These are phyloP conservation scores for Alectoria sarmentosa DNA, from an alignment of 495 filamentous ascomycete species.

Conservation along the genomic window DNA sequence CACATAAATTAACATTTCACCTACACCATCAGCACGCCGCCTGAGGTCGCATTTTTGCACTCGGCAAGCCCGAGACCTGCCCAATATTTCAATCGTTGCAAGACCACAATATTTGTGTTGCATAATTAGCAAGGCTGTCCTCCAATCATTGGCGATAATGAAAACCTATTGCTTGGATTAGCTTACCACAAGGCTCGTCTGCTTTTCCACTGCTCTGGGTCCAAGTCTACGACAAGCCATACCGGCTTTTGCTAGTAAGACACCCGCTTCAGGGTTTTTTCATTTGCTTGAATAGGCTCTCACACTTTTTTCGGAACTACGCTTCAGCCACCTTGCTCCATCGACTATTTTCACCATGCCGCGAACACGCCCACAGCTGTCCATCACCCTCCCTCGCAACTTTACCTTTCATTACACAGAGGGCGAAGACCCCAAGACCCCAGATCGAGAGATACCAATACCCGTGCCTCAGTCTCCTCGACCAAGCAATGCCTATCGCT, in stretches of 20 bases:
- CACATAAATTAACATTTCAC: background rate
- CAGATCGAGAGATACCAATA: conserved; percentile 45
- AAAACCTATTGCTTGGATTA: conserved; percentile 3
- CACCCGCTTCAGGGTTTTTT: background rate
- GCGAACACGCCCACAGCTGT: conserved; percentile 45
- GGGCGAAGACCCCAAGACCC: conserved; percentile 50
- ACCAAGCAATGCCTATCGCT: conserved; percentile 28
- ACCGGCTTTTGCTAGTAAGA: background rate
- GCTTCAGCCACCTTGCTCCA: background rate
- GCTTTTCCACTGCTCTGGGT: background rate
- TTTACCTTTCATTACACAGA: conserved; percentile 54
- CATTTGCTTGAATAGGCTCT: conserved; percentile 13
- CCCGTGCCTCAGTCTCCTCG: conserved; percentile 48
- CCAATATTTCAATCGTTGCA: background rate
- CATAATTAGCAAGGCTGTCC: background rate
- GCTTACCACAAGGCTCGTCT: background rate
- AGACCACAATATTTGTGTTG: background rate
- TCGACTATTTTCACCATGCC: conserved; percentile 36
- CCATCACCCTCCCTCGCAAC: conserved; percentile 58
- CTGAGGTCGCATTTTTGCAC: background rate
- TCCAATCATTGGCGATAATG: background rate
- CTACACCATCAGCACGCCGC: background rate
- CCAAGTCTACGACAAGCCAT: background rate
- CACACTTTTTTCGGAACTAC: conserved; percentile 1
- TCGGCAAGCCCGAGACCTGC: background rate